Evolutionary conservation across 257 asterid species (phyloP).

Genomic region (Nicotiana undulata): DNA sequence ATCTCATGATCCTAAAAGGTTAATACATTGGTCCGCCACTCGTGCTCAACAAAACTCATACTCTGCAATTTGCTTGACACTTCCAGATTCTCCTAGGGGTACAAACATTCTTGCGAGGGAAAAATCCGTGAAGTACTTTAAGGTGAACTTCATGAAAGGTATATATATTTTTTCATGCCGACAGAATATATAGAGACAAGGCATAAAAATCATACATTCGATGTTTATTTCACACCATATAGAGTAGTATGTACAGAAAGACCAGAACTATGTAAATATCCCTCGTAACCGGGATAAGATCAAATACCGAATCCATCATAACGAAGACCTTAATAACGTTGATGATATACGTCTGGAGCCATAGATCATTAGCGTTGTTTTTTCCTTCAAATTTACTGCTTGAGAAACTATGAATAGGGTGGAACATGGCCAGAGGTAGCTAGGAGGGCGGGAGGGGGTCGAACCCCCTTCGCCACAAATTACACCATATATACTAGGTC

Average conservation of each 20-base stretch:
- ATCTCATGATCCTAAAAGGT: slow-evolving; percentile 6
- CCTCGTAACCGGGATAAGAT: background rate
- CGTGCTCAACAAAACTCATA: no score
- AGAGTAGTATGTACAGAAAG: background rate
- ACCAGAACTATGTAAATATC: background rate
- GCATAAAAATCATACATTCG: background rate
- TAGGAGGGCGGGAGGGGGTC: no score
- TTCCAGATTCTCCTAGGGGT: no score
- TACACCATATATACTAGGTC: no score
- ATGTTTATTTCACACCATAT: background rate
- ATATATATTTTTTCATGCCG: no score
- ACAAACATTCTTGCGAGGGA: no score
- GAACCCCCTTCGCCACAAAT: no score
- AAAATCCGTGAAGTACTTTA: no score
- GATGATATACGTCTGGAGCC: background rate
- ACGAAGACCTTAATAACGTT: background rate
- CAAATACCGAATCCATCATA: background rate
- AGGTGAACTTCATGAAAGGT: rapidly evolving
- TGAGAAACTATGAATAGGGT: background rate
- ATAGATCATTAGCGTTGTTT: background rate
- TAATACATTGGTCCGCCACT: no score
- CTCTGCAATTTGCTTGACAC: no score
- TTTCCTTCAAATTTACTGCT: background rate
- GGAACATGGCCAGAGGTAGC: no score
- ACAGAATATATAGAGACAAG: no score